Evolutionary conservation across 2,329 filamentous ascomycete genomes (phyloP), one percentile per base, ranked within the genome.

Genomic region (Beauveria bassiana): DNA sequence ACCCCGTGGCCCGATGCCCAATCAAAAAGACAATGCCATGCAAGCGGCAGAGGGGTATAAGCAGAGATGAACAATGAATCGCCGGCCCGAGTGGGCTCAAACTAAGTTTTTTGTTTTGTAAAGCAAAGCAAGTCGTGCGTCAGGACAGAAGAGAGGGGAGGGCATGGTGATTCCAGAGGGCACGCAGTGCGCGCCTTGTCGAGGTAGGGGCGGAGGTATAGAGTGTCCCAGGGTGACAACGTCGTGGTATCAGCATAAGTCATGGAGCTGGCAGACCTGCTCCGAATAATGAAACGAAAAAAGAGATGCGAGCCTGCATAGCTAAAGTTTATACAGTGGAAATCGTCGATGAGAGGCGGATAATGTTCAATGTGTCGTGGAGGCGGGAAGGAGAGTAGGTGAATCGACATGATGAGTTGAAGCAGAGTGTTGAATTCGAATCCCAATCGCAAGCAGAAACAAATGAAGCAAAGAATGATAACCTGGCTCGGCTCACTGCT

Each of bases 281-380:
- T 63, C 61, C 57, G 22, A 20, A 54, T 47, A 59, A 60, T 28
- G 54, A 61, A 51, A 38, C 40, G 53, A 54, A 61, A 38, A 61
- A 49, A 40, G 47, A 50, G 31, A 61, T 42, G 59, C 50, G 46
- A 43, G 53, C 53, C 55, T 40, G 61, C 47, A 54, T 45, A 58
- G 47, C 45, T 45, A 42, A 58, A 54, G 47, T 52, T 62, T 62
- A 59, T 62, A 62, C 61, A 62, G 60, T 45, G 46, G 20, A 49
- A 57, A 46, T 38, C 51, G 58, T 60, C 58, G 40, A 54, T 60
- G 12, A 46, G 61, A 34, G 40, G 52, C 49, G 58, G 45, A n/a
- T 46, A 31, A 54, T 64, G 63, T 68, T 66, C 65, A 65, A 65
- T 64, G 67, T 61, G 64, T 63, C 60, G 45, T 59, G 68, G 69